These are phyloP conservation scores for Leccinum obscurum DNA, from an alignment of 768 basidiomycete species.

Conservation along the genomic window DNA sequence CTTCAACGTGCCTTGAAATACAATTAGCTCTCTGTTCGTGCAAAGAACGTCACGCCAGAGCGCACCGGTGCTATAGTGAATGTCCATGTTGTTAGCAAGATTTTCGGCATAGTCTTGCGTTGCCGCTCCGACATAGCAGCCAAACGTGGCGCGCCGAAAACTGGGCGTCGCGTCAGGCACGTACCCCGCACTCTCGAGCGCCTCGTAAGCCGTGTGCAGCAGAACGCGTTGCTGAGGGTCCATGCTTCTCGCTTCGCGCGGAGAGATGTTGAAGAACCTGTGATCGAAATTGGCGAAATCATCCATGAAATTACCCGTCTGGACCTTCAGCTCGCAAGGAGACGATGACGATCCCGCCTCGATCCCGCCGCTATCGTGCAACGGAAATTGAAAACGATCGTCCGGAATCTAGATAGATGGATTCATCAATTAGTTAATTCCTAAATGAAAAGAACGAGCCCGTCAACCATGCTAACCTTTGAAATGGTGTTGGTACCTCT, in stretches of 20 bases:
- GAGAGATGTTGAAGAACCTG: constrained; percentile 70
- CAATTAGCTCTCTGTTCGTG: neutral
- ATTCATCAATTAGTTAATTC: constrained; percentile 1
- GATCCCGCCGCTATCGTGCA: constrained; percentile 33
- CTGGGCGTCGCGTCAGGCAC: constrained; percentile 56
- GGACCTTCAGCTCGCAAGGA: constrained; percentile 48
- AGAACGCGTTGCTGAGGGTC: constrained; percentile 75
- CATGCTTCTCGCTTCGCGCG: constrained; percentile 74
- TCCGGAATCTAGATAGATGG: constrained; percentile 52
- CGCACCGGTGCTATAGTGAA: constrained; percentile 69
- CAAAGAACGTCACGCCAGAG: constrained; percentile 6
- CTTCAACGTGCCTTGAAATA: constrained; percentile 51
- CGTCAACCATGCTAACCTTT: constrained; percentile 42
- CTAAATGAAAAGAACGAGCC: neutral
- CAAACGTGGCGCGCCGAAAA: constrained; percentile 55
- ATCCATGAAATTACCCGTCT: constrained; percentile 64
- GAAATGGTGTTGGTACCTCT: constrained; percentile 55
- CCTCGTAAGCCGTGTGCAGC: constrained; percentile 65
- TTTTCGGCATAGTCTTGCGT: constrained; percentile 73
- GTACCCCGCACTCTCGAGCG: constrained; percentile 70
- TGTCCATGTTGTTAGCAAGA: constrained; percentile 58
- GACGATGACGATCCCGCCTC: constrained; percentile 21
- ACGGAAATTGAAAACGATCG: constrained; percentile 51
- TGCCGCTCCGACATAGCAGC: constrained; percentile 67
- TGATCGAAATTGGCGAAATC: constrained; percentile 63